Evolutionary conservation across 257 asterid species (phyloP), one percentile per base, ranked within the genome.

Genomic region (Petrea volubilis): DNA sequence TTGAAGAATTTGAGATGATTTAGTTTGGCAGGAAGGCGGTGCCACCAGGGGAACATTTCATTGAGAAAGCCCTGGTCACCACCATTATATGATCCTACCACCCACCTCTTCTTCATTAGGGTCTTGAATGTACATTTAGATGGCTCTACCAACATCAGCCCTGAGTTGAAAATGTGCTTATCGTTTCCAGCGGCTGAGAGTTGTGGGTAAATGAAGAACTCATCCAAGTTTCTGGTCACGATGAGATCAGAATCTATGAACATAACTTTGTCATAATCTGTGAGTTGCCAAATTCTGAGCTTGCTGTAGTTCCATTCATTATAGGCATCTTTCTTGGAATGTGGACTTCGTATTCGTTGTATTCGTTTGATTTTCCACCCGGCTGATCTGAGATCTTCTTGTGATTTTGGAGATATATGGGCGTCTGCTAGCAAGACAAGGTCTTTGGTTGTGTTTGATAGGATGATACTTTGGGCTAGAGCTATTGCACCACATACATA

Each of bases 291-390:
- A 3, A 90, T 80, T 0, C 91, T 60, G 17, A 92, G 92, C 80
- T 92, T 92, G 91, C 95, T 90, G 81, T 90, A 92, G 52, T 92
- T 92, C 87, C 90, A 90, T 51, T 88, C 90, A 38, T 90, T 92
- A 67, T 90, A 90, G 14, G 95, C 60, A 14, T 73, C 40, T 25
- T 67, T 78, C 15, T 40, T 14, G 0, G 96, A 79, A 6, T 74
- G 60, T 10, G 96, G 89, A 55, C 87, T 90, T 24, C 85, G 79
- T 28, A 92, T 85, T 3, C 96, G 79, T 24, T 72, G 14, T 23
- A 86, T 86, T 0, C 24, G 77, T 34, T 67, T 78, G 76, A 85
- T 76, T 34, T 80, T 86, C 98, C 97, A 92, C 0, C 98, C 97
- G 2, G 95, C 88, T 4, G 71, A 8, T 21, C 12, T 62, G 44